A percentile compares a stretch with the other conserved stretches of the same genome.
Evolutionary conservation across 2,329 filamentous ascomycete species (phyloP).

Genomic region (Chaetoscypha palmicola): DNA sequence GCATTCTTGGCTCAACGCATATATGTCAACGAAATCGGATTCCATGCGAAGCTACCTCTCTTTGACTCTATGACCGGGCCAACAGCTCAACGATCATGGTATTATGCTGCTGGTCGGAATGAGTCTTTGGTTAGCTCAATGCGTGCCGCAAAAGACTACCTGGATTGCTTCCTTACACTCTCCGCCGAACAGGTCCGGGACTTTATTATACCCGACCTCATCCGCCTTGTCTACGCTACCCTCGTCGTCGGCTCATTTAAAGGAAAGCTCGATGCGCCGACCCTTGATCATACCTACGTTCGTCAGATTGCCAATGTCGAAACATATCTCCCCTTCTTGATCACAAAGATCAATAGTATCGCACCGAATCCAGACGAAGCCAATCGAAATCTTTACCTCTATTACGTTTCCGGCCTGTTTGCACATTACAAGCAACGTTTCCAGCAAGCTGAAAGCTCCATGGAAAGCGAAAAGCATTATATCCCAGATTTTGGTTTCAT

Average conservation of each 20-base stretch:
- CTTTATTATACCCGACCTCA: slow-evolving; percentile 12
- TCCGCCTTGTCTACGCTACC: slow-evolving; percentile 18
- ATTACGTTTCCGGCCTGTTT: slow-evolving; percentile 9
- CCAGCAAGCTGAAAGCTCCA: slow-evolving; percentile 15
- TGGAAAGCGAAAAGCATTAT: slow-evolving; percentile 50
- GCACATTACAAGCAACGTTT: slow-evolving; percentile 13
- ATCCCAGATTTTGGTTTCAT: slow-evolving; percentile 23
- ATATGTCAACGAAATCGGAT: slow-evolving; percentile 24
- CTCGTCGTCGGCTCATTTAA: slow-evolving; percentile 18
- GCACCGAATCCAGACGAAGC: background rate
- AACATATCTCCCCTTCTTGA: slow-evolving; percentile 17
- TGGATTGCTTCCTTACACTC: slow-evolving; percentile 16
- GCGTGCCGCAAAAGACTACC: slow-evolving; percentile 16
- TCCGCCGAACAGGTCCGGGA: background rate
- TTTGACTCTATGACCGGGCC: background rate
- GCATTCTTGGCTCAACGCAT: slow-evolving; percentile 16
- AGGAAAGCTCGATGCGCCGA: slow-evolving; percentile 7
- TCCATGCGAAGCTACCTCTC: slow-evolving; percentile 17
- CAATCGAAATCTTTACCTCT: slow-evolving; percentile 8
- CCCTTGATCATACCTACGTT: slow-evolving; percentile 8
- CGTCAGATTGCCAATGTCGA: slow-evolving; percentile 13
- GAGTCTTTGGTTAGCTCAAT: slow-evolving; percentile 17
- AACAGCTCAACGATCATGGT: slow-evolving; percentile 13
- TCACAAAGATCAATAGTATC: slow-evolving; percentile 7
- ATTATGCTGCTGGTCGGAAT: slow-evolving; percentile 15